Conservation (phyloP, 805 yeast genomes). For the Wickerhamiella kurtzmanii region DNA sequence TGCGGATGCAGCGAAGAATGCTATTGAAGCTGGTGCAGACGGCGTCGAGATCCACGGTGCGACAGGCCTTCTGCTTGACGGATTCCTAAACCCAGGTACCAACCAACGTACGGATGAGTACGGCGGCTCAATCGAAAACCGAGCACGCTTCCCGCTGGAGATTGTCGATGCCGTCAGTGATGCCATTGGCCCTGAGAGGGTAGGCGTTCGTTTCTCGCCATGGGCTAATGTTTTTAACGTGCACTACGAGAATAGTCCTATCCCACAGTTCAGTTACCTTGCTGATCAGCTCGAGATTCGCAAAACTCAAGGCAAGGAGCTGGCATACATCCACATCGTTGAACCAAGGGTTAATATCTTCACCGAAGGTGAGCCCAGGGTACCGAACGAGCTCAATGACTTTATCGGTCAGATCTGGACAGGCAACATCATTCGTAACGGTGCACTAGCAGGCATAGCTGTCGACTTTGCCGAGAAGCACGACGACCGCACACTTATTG, state of each 20-base stretch:
- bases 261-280: conserved; percentile 32
- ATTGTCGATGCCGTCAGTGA: conserved; percentile 38
- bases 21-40: conserved; percentile 43
- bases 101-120: conserved; percentile 47
- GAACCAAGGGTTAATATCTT: conserved; percentile 31
- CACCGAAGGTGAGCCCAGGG: conserved; percentile 1
- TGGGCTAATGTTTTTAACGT: conserved; percentile 24
- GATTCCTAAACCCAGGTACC: conserved; percentile 33
- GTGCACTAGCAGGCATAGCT: conserved; percentile 9
- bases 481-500: conserved; percentile 23
- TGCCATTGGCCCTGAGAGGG: conserved; percentile 39
- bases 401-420: conserved; percentile 17
- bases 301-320: conserved; percentile 16
- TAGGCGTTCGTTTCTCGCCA: conserved; percentile 32
- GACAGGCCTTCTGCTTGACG: conserved; percentile 41
- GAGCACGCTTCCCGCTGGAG: conserved; percentile 39
- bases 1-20: conserved; percentile 39
- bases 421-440: conserved; percentile 17
- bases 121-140: conserved; percentile 50
- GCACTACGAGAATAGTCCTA: conserved; percentile 17
- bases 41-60: conserved; percentile 56
- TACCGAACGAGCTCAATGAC: conserved; percentile 15
- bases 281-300: conserved; percentile 28
- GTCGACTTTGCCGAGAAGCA: conserved; percentile 17
- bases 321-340: conserved; percentile 33